These are phyloP conservation scores for Lactarius indigo DNA, from an alignment of 768 basidiomycete species.

Conservation along the genomic window DNA sequence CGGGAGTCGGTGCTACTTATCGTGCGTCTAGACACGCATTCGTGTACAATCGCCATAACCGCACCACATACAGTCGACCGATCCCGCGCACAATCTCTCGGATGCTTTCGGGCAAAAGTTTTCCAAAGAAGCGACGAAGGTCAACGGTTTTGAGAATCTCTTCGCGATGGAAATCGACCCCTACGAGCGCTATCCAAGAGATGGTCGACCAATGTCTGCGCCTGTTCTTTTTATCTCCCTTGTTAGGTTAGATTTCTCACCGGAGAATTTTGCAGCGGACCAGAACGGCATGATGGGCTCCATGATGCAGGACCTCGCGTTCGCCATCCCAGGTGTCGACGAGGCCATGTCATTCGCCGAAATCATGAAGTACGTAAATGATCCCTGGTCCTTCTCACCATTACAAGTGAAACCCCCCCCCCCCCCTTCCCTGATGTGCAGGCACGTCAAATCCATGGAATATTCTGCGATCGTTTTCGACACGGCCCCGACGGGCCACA, in stretches of 20 bases:
- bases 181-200: conserved; percentile 95
- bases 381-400: not conserved
- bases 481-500: conserved; percentile 98
- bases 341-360: conserved; percentile 99
- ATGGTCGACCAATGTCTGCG: conserved; percentile 94
- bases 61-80: conserved; percentile 70
- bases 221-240: not conserved
- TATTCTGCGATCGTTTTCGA: conserved; percentile 99
- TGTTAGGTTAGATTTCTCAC: not conserved
- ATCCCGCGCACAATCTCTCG: conserved; percentile 99
- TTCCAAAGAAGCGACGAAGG: conserved; percentile 96
- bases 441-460: conserved; percentile 99
- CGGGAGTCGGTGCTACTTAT: conserved; percentile 97
- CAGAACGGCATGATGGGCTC: conserved; percentile 94
- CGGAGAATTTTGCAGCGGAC: conserved; percentile 54
- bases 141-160: conserved; percentile 95
- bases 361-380: conserved; percentile 88
- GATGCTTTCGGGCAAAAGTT: conserved; percentile 99
- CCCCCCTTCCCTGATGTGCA: conserved; percentile 32
- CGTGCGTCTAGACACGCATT: conserved; percentile 44
- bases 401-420: not conserved
- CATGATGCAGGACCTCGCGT: conserved; percentile 99
- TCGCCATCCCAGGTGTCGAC: conserved; percentile 98
- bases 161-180: conserved; percentile 99
- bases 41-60: not conserved